Evolutionary conservation across 2,329 filamentous ascomycete genomes (phyloP).

Genomic region (Cytospora mali): DNA sequence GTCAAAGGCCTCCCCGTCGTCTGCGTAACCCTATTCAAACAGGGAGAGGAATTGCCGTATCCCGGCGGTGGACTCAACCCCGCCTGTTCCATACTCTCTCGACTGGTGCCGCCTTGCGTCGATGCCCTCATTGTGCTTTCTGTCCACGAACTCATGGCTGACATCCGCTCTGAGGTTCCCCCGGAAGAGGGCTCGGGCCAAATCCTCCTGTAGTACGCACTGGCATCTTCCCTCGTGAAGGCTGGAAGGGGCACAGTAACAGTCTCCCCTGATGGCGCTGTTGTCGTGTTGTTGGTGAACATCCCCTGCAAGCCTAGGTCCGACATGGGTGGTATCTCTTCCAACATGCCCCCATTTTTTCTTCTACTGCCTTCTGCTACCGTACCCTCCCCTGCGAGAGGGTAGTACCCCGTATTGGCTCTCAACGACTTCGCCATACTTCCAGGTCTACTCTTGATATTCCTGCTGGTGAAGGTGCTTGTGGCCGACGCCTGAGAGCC

Average conservation of each 20-base stretch:
- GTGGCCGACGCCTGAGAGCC: neutral
- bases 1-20: constrained; percentile 1
- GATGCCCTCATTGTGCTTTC: neutral
- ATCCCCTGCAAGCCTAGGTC: neutral
- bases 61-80: constrained; percentile 10
- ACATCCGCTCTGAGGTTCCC: constrained; percentile 9
- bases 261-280: neutral
- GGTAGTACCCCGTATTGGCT: neutral
- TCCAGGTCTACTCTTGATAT: constrained; percentile 2
- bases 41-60: neutral
- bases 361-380: neutral
- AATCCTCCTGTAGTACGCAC: constrained; percentile 17
- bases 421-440: constrained; percentile 1
- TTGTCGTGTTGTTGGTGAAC: constrained; percentile 8
- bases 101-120: neutral
- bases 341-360: neutral
- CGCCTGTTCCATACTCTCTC: neutral
- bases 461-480: neutral
- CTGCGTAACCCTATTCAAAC: neutral
- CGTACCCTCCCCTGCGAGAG: neutral
- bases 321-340: constrained; percentile 18
- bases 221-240: constrained; percentile 16
- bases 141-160: constrained; percentile 19
- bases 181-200: neutral
- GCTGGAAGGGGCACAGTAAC: neutral